Percentiles rank a stretch among this genome's conserved stretches.
Conservation (phyloP, 176 grass and related monocot species). For the Puccinellia tenuiflora region DNA sequence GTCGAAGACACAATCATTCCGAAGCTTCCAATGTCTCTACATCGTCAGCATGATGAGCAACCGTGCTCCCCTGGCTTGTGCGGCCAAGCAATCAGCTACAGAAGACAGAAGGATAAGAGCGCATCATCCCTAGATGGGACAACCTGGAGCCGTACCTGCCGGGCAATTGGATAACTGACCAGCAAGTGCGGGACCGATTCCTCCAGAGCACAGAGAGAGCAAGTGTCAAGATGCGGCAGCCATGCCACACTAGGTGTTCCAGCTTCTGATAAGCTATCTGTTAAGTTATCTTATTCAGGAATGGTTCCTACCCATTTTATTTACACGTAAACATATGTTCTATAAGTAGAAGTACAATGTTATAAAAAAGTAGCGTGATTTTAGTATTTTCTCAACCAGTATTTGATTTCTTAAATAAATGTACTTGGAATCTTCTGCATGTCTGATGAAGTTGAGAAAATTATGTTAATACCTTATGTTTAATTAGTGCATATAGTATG, state of each 20-base stretch:
- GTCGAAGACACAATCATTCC: too few relatives aligned
- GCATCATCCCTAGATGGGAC: background rate
- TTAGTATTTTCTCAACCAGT: background rate
- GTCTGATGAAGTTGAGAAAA: background rate
- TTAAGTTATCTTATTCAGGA: background rate
- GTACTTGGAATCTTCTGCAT: background rate
- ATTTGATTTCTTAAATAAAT: background rate
- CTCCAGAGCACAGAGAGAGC: background rate
- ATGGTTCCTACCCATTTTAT: background rate
- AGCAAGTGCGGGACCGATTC: background rate
- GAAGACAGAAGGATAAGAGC: background rate
- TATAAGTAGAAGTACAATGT: background rate
- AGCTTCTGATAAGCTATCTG: background rate
- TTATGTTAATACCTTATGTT: background rate
- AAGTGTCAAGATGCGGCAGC: too few relatives aligned
- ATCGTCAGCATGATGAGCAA: too few relatives aligned
- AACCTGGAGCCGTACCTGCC: background rate
- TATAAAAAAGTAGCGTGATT: background rate
- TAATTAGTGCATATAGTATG: background rate
- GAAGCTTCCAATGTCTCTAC: too few relatives aligned
- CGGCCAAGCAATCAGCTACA: background rate
- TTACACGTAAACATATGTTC: background rate
- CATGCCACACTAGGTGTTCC: background rate
- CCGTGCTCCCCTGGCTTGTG: too few relatives aligned
- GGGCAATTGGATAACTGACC: background rate